Percentiles rank a stretch among this genome's conserved stretches.
Conservation (phyloP, 495 filamentous ascomycete genomes). For the Penicillium diatomitis region DNA sequence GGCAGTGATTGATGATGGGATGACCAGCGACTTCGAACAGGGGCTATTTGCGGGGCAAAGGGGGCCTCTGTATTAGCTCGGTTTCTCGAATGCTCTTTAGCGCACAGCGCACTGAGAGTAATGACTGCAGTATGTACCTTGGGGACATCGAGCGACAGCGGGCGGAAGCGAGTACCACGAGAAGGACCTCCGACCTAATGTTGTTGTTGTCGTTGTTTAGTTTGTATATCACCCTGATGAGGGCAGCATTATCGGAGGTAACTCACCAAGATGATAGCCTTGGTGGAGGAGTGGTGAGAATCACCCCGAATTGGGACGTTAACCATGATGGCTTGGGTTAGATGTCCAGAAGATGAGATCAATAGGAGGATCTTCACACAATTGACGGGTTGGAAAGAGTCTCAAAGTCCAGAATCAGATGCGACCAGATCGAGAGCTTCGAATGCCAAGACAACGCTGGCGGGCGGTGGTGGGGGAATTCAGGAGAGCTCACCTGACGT, state of each 20-base stretch:
- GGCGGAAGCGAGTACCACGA: conserved; percentile 91
- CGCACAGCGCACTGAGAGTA: neutral
- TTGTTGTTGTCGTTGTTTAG: conserved; percentile 5
- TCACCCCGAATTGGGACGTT: conserved; percentile 39
- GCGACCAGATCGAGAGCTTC: conserved; percentile 7
- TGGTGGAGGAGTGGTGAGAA: conserved; percentile 47
- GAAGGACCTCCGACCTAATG: conserved; percentile 84
- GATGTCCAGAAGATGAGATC: neutral
- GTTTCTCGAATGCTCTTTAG: neutral
- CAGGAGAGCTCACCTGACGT: conserved; percentile 15
- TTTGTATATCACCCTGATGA: conserved; percentile 3
- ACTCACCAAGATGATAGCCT: conserved; percentile 62
- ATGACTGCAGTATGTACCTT: conserved; percentile 52
- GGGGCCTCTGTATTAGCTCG: conserved; percentile 4
- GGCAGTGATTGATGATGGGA: conserved; percentile 95
- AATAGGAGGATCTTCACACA: conserved; percentile 1
- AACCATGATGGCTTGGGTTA: conserved; percentile 29
- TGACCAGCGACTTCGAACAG: conserved; percentile 98
- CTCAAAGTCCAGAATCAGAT: conserved; percentile 10
- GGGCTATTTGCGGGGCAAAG: conserved; percentile 49
- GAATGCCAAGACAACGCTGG: conserved; percentile 20
- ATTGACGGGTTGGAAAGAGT: conserved; percentile 1
- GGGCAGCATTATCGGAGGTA: conserved; percentile 1
- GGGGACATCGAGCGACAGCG: conserved; percentile 91
- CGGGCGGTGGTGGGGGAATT: conserved; percentile 7